Evolutionary conservation across 1,284 basidiomycete species (phyloP), one percentile per base, ranked within the genome.

Genomic region (Boletus sp.): DNA sequence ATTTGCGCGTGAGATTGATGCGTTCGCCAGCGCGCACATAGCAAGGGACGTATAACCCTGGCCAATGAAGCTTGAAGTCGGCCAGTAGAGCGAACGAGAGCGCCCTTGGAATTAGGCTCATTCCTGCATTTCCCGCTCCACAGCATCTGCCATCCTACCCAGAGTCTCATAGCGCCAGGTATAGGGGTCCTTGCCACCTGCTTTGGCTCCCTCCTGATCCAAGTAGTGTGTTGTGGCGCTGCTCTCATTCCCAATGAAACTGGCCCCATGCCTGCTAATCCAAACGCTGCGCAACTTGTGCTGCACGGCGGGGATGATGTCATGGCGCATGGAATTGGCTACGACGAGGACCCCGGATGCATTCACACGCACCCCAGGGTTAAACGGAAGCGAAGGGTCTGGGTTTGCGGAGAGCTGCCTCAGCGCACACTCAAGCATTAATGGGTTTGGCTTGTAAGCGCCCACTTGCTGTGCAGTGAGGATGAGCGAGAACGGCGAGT

Each of bases 401-500:
- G 60, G 55, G 27, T 46, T 23, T 25, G 48, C 26, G 1, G 62
- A 65, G 6, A 67, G 50, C 36, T 62, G 61, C 65, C 50, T 70
- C 65, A 88, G 60, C 26, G 74, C 76, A 27, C 73, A 69, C 23
- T 70, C 72, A n/a, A 76, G 66, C 35, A 81, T 75, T n/a, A 46
- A 6, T 2, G 44, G 50, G 34, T 66, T 35, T 10, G 82, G 85
- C 59, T 88, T 88, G 65, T 87, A 88, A 32, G 75, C 77, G 13
- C 78, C 76, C 2, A 78, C 74, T 34, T 53, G 53, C 36, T 67
- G 62, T 13, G 84, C 84, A 6, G 84, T 88, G 54, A 84, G 69
- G 46, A 86, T 69, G 38, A 80, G 70, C 29, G 77, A 74, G 64
- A 88, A 88, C 2, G 77, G 73, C 26, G 82, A 83, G 54, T 63